These are phyloP conservation scores for Malassezia equina DNA, from an alignment of 1,284 basidiomycete species.

Conservation along the genomic window DNA sequence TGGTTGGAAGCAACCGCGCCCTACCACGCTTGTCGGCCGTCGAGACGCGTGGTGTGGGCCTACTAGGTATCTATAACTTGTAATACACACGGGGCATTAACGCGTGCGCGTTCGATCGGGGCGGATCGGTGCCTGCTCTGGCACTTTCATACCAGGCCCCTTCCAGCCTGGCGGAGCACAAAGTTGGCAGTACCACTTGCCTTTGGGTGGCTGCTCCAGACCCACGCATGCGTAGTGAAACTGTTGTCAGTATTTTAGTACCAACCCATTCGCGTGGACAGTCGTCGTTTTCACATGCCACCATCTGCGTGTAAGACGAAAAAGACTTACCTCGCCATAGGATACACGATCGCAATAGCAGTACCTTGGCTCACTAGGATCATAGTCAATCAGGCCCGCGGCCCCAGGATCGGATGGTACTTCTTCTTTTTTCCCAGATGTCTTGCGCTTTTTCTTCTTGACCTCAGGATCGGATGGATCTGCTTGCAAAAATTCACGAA, in stretches of 20 bases:
- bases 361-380: conserved; percentile 52
- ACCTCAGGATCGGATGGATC: not conserved
- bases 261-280: conserved; percentile 51
- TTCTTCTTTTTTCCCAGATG: not conserved
- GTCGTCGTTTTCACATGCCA: conserved; percentile 51
- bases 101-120: conserved; percentile 5
- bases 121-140: conserved; percentile 14
- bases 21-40: not conserved
- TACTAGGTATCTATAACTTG: conserved; percentile 1
- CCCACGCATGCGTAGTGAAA: conserved; percentile 45
- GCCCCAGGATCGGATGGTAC: not conserved
- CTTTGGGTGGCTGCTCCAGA: conserved; percentile 23
- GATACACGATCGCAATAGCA: conserved; percentile 53
- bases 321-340: conserved; percentile 48
- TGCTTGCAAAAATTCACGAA: conserved; percentile 4
- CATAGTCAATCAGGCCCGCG: conserved; percentile 31
- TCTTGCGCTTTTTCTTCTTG: not conserved
- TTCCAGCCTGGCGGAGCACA: conserved; percentile 35
- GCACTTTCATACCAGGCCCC: conserved; percentile 27
- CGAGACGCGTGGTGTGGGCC: not conserved
- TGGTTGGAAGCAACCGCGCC: conserved; percentile 6
- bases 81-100: not conserved
- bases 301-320: conserved; percentile 23
- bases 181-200: conserved; percentile 46
- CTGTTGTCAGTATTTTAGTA: conserved; percentile 1